Conservation (phyloP, 305 asterid species). For the Fraxinus ornus region DNA sequence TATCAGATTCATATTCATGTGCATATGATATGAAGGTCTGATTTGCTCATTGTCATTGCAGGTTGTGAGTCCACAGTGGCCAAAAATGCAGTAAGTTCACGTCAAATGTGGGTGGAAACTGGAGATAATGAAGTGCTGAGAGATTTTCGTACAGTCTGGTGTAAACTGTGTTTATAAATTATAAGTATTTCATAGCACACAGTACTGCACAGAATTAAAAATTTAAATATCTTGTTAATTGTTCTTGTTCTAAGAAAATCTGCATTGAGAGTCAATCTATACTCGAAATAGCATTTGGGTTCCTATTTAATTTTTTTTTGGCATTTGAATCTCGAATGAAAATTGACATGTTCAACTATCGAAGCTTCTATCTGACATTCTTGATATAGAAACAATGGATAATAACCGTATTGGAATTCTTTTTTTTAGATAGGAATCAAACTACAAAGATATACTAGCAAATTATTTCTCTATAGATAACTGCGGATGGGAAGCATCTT, state of each 20-base stretch:
- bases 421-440: not conserved
- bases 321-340: not conserved
- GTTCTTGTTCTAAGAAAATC: not conserved
- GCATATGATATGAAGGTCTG: not conserved
- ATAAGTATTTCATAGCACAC: not conserved
- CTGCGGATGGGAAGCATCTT: not conserved
- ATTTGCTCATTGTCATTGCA: slow-evolving; percentile 29
- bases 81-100: slow-evolving; percentile 28
- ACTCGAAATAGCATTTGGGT: not conserved
- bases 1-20: slow-evolving; percentile 8
- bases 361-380: not conserved
- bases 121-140: not conserved
- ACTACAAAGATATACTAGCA: not conserved
- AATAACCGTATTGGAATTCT: not conserved
- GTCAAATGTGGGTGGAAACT: not conserved
- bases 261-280: too few relatives aligned
- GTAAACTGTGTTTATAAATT: not conserved
- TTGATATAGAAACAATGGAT: not conserved
- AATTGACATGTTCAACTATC: not conserved
- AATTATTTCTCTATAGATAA: not conserved
- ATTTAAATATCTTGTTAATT: not conserved
- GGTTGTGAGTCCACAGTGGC: slow-evolving; percentile 98
- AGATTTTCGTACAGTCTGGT: not conserved
- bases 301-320: not conserved
- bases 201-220: not conserved